phyloP scores from a whole-genome alignment of 345 rosid species.

The Mallotus nudiflorus region DNA sequence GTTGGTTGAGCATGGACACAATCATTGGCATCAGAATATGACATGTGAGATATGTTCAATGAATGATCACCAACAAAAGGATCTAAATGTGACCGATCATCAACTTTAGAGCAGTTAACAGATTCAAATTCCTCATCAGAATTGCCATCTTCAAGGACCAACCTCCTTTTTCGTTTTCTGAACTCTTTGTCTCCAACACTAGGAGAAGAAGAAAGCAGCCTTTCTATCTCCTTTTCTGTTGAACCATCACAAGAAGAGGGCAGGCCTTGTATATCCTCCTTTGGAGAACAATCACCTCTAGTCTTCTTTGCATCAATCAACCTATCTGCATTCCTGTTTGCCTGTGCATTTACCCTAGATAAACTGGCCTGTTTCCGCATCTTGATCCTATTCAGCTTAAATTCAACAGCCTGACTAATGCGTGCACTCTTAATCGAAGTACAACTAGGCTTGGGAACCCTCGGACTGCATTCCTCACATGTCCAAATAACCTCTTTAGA shows the following conservation, averaged over 20 bases:
- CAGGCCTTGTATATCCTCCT: background rate
- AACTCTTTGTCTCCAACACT: background rate
- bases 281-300: background rate
- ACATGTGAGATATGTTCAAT: background rate
- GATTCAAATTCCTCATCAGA: conserved; percentile 15
- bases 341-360: background rate
- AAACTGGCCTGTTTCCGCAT: background rate
- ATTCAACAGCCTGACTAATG: conserved; percentile 17
- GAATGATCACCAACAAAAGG: background rate
- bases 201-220: background rate
- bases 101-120: background rate
- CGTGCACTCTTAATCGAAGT: conserved; percentile 22
- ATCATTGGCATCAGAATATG: background rate
- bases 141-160: conserved; percentile 15
- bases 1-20: conserved; percentile 4
- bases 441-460: conserved; percentile 5
- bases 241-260: background rate
- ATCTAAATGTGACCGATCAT: conserved; percentile 5
- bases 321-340: background rate
- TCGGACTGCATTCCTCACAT: conserved; percentile 25
- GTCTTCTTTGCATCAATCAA: background rate
- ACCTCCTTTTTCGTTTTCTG: conserved; percentile 9
- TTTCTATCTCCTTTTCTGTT: background rate
- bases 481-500: conserved; percentile 18
- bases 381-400: conserved; percentile 13